Evolutionary conservation across 2,329 filamentous ascomycete genomes (phyloP), one percentile per base, ranked within the genome.

Genomic region (Epichloe amarillans): DNA sequence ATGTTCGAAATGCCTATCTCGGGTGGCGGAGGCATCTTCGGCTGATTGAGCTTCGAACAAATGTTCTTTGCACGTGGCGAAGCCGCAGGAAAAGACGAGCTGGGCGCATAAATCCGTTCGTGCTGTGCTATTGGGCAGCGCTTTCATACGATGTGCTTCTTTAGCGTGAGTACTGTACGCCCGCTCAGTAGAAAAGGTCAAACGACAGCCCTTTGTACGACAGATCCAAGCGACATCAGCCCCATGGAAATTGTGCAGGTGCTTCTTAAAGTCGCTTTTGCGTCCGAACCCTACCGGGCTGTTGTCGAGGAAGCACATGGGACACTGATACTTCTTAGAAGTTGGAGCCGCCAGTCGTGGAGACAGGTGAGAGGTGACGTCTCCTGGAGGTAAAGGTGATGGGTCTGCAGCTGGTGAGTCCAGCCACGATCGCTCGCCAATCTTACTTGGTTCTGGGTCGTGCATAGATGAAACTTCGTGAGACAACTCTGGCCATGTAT

Each of bases 251-350:
- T 71, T 70, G 61, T 72, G 68, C n/a, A 72, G 60, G 55, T 72
- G 70, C 62, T 72, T 72, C 63, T 72, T 72, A 57, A 72, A 72
- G 55, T 72, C 70, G 56, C 68, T 71, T 60, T 72, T 72, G 52
- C 70, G 66, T 37, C 69, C 69, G 47, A 72, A 72, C 37, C 69
- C 69, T 23, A 72, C 69, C 15, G 65, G 64, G 54, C 71, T 72
- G 59, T 67, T 68, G 58, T 72, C 69, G 41, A 72, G 58, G 53
- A 68, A 71, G 58, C 70, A 72, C 61, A 72, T 69, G 30, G 69
- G 70, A 56, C 70, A 72, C 58, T 72, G 67, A 44, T 69, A 69
- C 54, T 69, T 70, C 54, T 70, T 69, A 21, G 64, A 64, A 15
- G 68, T 67, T 21, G 66, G 64, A 46, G 64, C 60, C 33, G 65